Conservation (phyloP, 2,329 filamentous ascomycete species). For the Phialemonium atrogriseum region DNA sequence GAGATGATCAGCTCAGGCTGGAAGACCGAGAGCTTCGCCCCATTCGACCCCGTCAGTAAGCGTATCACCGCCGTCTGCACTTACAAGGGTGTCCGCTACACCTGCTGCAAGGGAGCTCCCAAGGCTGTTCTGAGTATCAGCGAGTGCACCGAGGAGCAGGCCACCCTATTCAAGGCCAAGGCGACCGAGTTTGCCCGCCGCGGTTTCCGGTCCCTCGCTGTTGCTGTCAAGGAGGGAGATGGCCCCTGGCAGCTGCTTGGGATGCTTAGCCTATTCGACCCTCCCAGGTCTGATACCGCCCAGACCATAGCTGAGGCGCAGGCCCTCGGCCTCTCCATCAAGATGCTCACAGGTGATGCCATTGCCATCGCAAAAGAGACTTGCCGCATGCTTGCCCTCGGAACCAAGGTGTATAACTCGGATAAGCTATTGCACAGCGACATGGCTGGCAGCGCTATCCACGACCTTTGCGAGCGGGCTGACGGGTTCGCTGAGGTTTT, state of each 20-base stretch:
- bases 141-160: constrained; percentile 57
- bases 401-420: constrained; percentile 76
- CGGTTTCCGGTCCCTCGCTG: constrained; percentile 74
- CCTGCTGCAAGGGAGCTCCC: constrained; percentile 70
- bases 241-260: constrained; percentile 66
- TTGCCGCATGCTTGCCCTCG: constrained; percentile 72
- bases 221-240: constrained; percentile 70
- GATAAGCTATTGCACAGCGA: constrained; percentile 70
- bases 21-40: constrained; percentile 70
- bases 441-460: constrained; percentile 63
- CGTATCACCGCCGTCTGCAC: constrained; percentile 64
- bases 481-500: constrained; percentile 69
- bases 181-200: constrained; percentile 67
- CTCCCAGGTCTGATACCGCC: constrained; percentile 69
- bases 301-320: constrained; percentile 71
- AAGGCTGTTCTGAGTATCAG: constrained; percentile 65
- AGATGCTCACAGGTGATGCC: constrained; percentile 77
- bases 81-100: constrained; percentile 61
- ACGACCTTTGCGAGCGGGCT: constrained; percentile 68
- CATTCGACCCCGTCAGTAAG: constrained; percentile 74
- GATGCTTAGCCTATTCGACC: constrained; percentile 75
- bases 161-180: constrained; percentile 62
- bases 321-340: constrained; percentile 67
- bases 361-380: constrained; percentile 76
- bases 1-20: constrained; percentile 68